These are phyloP conservation scores for Lachancea thermotolerans DNA, from an alignment of 805 yeast species.

Conservation along the genomic window DNA sequence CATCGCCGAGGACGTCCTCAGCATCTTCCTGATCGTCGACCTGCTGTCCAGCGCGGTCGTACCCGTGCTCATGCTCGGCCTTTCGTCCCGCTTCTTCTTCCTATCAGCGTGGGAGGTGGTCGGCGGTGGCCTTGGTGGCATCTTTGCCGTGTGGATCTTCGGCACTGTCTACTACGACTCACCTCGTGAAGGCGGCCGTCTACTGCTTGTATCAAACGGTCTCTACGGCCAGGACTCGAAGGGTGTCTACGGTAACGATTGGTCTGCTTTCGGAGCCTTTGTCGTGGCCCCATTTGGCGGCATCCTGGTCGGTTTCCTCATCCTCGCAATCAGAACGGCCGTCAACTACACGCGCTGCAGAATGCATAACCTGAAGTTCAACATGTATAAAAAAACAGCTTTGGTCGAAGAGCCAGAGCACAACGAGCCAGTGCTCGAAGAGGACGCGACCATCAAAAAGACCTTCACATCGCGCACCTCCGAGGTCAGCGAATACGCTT, in stretches of 20 bases:
- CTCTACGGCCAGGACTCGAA: slow-evolving; percentile 61
- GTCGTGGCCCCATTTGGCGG: slow-evolving; percentile 86
- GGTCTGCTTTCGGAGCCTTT: slow-evolving; percentile 95
- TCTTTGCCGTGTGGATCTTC: slow-evolving; percentile 71
- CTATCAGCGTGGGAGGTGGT: slow-evolving; percentile 75
- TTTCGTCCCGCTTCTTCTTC: slow-evolving; percentile 59
- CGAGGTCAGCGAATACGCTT: slow-evolving; percentile 1
- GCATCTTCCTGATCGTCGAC: slow-evolving; percentile 86
- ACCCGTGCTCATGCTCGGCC: slow-evolving; percentile 77
- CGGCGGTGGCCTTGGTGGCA: slow-evolving; percentile 77
- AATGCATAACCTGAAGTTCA: slow-evolving; percentile 1
- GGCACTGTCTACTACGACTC: slow-evolving; percentile 72
- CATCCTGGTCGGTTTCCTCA: slow-evolving; percentile 46
- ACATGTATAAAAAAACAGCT: slow-evolving; percentile 1
- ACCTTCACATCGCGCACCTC: neutral
- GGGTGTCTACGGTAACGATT: slow-evolving; percentile 55
- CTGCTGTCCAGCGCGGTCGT: slow-evolving; percentile 80
- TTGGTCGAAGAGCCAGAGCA: neutral
- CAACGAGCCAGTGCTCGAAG: neutral
- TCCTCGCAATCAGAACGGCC: slow-evolving; percentile 41
- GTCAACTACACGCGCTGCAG: slow-evolving; percentile 4
- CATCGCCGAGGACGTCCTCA: slow-evolving; percentile 75
- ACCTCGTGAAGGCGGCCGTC: slow-evolving; percentile 70
- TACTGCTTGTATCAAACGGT: slow-evolving; percentile 73
- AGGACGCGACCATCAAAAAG: neutral